A percentile compares a stretch with the other conserved stretches of the same genome.
Evolutionary conservation across 2,329 filamentous ascomycete genomes (phyloP).

Genomic region (Fusarium pseudocircinatum): DNA sequence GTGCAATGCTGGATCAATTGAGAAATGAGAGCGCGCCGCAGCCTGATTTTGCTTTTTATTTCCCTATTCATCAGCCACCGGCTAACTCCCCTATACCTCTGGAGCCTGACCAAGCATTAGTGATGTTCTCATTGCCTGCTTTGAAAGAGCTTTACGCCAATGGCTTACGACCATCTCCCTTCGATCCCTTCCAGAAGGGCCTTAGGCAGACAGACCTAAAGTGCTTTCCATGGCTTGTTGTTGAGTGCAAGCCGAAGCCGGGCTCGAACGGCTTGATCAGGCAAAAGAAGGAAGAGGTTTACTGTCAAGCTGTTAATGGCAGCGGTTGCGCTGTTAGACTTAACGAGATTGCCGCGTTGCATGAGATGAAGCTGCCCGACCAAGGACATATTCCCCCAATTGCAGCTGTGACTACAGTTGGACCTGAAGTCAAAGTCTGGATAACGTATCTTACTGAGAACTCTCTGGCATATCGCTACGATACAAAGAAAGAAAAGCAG

Average conservation of each 20-base stretch:
- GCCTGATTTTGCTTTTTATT: background rate
- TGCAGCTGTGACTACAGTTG: conserved; percentile 30
- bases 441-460: conserved; percentile 10
- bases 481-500: background rate
- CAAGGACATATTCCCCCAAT: conserved; percentile 23
- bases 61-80: background rate
- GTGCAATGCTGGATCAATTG: background rate
- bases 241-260: background rate
- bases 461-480: background rate
- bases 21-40: background rate
- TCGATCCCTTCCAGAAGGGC: background rate
- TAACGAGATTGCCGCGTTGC: background rate
- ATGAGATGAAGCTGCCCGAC: background rate
- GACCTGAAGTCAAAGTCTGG: conserved; percentile 31
- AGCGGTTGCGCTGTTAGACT: conserved; percentile 26
- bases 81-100: no score
- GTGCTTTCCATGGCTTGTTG: background rate
- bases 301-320: conserved; percentile 28
- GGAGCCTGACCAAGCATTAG: background rate
- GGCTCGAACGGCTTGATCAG: no score
- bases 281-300: background rate
- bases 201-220: background rate
- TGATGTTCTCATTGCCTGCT: background rate
- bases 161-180: background rate
- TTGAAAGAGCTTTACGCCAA: accelerated